A percentile compares a stretch with the other conserved stretches of the same genome.
These are phyloP conservation scores for Coemansia guatemalensis DNA, from an alignment of 192 early-diverging fungal genomes.

Conservation along the genomic window DNA sequence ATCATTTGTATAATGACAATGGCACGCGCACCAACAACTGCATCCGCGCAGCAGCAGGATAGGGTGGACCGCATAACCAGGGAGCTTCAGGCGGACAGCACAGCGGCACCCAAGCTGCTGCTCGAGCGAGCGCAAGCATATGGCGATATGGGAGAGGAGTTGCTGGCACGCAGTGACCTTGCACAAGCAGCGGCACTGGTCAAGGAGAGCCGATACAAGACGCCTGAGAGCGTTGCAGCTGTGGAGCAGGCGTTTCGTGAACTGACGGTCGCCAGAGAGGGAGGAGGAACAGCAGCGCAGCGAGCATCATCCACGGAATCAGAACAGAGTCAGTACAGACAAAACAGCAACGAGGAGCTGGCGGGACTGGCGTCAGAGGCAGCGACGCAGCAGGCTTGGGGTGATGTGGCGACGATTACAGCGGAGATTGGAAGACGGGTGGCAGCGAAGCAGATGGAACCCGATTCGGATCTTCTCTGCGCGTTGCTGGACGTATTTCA, in stretches of 20 bases:
- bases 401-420: neutral
- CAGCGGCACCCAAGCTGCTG: constrained; percentile 16
- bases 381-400: neutral
- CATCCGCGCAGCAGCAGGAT: neutral
- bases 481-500: constrained; percentile 25
- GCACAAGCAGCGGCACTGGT: constrained; percentile 33
- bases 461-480: constrained; percentile 2
- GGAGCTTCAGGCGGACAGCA: constrained; percentile 23
- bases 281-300: too few species aligned
- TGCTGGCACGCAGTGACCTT: constrained; percentile 27
- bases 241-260: constrained; percentile 38
- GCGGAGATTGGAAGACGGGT: constrained; percentile 6
- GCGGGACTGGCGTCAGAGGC: neutral
- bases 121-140: constrained; percentile 29
- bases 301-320: too few species aligned
- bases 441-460: neutral
- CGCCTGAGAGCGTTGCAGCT: constrained; percentile 19
- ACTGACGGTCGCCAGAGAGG: constrained; percentile 1
- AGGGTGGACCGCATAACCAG: constrained; percentile 24
- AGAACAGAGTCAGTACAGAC: too few species aligned
- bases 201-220: constrained; percentile 16
- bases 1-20: neutral
- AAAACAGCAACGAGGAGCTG: neutral
- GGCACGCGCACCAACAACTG: constrained; percentile 1
- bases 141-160: constrained; percentile 30